These are phyloP conservation scores for Bassia scoparia DNA, from an alignment of 148 eudicot species.

Conservation along the genomic window DNA sequence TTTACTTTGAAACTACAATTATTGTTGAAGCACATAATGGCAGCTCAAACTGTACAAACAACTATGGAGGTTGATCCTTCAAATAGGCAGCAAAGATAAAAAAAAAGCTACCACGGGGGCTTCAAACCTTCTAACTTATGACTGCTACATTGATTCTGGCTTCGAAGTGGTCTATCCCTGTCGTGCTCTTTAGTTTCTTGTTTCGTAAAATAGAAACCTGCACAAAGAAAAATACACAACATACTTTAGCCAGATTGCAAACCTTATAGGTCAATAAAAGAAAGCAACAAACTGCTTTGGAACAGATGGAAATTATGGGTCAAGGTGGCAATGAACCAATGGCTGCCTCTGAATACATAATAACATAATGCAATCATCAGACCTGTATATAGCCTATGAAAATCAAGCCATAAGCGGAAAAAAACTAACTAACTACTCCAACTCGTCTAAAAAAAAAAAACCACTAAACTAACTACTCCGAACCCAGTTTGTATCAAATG, in stretches of 20 bases:
- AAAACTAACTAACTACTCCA: background rate
- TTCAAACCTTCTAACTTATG: background rate
- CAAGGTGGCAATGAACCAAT: background rate
- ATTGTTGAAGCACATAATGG: no score
- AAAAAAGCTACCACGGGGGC: background rate
- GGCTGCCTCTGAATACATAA: no score
- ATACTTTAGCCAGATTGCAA: background rate
- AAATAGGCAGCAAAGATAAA: background rate
- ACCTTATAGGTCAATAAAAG: background rate
- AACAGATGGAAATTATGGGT: background rate
- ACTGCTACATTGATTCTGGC: constrained; percentile 50
- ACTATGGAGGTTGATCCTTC: no score
- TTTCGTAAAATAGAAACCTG: constrained; percentile 82
- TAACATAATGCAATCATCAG: background rate
- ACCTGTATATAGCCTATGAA: background rate
- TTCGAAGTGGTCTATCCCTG: constrained; percentile 66
- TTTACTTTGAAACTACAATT: no score
- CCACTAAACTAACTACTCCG: no score
- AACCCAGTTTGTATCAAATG: background rate
- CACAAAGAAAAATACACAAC: background rate
- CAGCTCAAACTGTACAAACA: no score
- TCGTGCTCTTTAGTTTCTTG: constrained; percentile 37
- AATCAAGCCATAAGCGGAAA: background rate
- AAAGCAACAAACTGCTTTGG: background rate
- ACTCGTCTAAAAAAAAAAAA: no score